A percentile compares a stretch with the other conserved stretches of the same genome.
These are phyloP conservation scores for Spergularia bocconei DNA, from an alignment of 148 eudicot genomes.

Conservation along the genomic window DNA sequence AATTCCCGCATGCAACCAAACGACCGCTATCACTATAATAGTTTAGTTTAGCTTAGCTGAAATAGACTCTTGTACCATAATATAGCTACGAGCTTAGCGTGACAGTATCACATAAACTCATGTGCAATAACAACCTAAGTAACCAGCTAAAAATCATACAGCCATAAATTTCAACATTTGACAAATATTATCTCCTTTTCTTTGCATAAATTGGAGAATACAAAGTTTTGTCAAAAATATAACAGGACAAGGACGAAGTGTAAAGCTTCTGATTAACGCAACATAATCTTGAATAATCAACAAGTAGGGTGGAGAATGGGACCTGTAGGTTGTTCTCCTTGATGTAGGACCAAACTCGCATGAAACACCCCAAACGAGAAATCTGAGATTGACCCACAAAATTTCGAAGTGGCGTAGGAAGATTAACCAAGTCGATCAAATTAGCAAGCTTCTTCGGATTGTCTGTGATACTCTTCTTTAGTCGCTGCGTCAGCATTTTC, in stretches of 20 bases:
- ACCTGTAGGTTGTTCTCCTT: slow-evolving; percentile 88
- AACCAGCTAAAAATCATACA: background rate
- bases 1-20: no score
- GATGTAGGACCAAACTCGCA: slow-evolving; percentile 84
- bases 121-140: background rate
- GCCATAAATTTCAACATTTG: no score
- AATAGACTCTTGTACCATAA: background rate
- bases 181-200: background rate
- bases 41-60: no score
- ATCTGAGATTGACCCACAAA: slow-evolving; percentile 84
- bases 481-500: slow-evolving; percentile 60
- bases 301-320: background rate
- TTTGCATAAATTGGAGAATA: background rate
- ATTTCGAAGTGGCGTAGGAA: slow-evolving; percentile 70
- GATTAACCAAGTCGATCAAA: slow-evolving; percentile 79
- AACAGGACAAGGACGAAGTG: background rate
- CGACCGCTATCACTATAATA: no score
- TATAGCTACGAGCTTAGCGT: background rate
- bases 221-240: background rate
- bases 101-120: background rate
- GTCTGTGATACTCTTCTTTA: slow-evolving; percentile 64
- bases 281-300: background rate
- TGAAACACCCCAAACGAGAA: slow-evolving; percentile 81
- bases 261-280: slow-evolving; percentile 1
- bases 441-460: slow-evolving; percentile 83